Conservation (phyloP, 371 early-diverging fungal species). For the Mucor velutinosus region DNA sequence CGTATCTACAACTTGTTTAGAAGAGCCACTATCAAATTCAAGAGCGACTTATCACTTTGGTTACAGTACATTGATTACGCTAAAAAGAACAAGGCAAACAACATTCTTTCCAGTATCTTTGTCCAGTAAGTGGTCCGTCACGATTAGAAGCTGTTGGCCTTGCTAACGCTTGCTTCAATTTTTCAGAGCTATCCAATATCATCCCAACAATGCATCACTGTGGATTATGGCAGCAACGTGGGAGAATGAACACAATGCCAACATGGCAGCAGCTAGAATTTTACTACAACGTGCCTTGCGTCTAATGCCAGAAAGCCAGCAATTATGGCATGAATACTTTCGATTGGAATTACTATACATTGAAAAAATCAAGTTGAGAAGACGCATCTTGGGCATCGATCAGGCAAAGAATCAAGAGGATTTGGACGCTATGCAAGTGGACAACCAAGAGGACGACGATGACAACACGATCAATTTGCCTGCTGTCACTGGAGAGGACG, state of each 20-base stretch:
- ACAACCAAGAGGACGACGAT: slow-evolving; percentile 32
- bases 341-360: slow-evolving; percentile 88
- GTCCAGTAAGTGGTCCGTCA: slow-evolving; percentile 50
- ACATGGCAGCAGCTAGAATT: slow-evolving; percentile 80
- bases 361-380: slow-evolving; percentile 82
- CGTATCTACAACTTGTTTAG: slow-evolving; percentile 81
- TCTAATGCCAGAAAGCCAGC: slow-evolving; percentile 69
- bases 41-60: slow-evolving; percentile 86
- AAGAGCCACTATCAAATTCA: slow-evolving; percentile 79
- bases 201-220: slow-evolving; percentile 77
- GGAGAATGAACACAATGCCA: slow-evolving; percentile 84
- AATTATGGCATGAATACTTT: slow-evolving; percentile 92
- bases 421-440: slow-evolving; percentile 38
- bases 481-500: slow-evolving; percentile 63
- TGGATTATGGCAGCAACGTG: slow-evolving; percentile 93
- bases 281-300: slow-evolving; percentile 90
- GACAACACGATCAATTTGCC: slow-evolving; percentile 58
- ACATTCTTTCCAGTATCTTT: slow-evolving; percentile 74
- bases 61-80: slow-evolving; percentile 88
- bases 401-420: slow-evolving; percentile 33
- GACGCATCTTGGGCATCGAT: slow-evolving; percentile 77
- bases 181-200: slow-evolving; percentile 79
- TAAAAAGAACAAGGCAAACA: slow-evolving; percentile 58
- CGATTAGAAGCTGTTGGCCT: not conserved
- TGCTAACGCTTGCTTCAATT: not conserved